Evolutionary conservation across 305 asterid species (phyloP).

Genomic region (Ilex paraguariensis): DNA sequence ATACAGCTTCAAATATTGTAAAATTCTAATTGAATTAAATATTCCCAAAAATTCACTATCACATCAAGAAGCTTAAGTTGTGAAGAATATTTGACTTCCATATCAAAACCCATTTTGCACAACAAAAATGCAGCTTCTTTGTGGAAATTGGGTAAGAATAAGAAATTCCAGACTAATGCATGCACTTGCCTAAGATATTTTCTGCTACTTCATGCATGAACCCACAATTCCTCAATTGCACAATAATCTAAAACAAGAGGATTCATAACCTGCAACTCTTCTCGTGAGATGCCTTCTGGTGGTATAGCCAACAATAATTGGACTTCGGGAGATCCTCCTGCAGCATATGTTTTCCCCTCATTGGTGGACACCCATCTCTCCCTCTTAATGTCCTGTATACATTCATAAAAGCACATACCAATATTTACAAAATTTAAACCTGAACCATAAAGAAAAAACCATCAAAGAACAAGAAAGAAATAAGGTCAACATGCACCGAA

Average conservation of each 20-base stretch:
- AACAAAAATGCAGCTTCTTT: too few relatives aligned
- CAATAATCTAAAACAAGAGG: slow-evolving; percentile 1
- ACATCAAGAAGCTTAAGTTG: too few relatives aligned
- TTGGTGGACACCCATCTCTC: slow-evolving; percentile 78
- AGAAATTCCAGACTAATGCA: too few relatives aligned
- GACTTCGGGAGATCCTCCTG: slow-evolving; percentile 80
- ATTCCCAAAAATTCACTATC: too few relatives aligned
- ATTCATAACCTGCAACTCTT: slow-evolving; percentile 59
- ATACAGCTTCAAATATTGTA: too few relatives aligned
- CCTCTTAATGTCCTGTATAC: slow-evolving; percentile 66
- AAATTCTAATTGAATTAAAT: too few relatives aligned
- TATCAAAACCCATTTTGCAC: too few relatives aligned
- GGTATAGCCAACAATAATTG: slow-evolving; percentile 70
- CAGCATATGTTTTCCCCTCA: slow-evolving; percentile 55
- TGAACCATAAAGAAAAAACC: not conserved
- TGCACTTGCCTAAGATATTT: too few relatives aligned
- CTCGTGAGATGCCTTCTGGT: slow-evolving; percentile 58
- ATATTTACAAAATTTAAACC: not conserved
- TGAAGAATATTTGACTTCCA: too few relatives aligned
- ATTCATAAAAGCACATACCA: too few relatives aligned
- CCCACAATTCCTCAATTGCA: not conserved
- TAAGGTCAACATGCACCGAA: not conserved
- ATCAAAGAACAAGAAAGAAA: not conserved
- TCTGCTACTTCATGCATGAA: too few relatives aligned
- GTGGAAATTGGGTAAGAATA: too few relatives aligned